Conservation (phyloP, 1,284 basidiomycete genomes). For the Ustilago crameri region DNA sequence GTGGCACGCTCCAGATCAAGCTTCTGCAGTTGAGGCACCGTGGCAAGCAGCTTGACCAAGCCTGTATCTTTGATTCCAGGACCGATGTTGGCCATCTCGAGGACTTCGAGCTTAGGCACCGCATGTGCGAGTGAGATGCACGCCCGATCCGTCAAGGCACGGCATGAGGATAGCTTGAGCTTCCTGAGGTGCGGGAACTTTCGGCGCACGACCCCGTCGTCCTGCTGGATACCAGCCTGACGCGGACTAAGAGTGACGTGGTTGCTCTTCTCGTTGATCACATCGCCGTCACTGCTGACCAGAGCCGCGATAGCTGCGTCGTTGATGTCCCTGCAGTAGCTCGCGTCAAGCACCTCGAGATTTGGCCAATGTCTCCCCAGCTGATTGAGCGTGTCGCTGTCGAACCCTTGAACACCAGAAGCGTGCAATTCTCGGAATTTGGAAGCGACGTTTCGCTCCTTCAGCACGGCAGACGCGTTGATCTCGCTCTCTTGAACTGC, state of each 20-base stretch:
- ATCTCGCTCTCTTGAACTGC: slow-evolving; percentile 25
- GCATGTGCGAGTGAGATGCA: slow-evolving; percentile 78
- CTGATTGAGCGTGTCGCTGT: slow-evolving; percentile 73
- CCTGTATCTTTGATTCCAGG: slow-evolving; percentile 73
- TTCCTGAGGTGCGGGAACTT: slow-evolving; percentile 74
- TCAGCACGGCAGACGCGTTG: slow-evolving; percentile 12
- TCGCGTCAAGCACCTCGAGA: slow-evolving; percentile 84
- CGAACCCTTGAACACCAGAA: slow-evolving; percentile 75
- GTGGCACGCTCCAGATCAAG: slow-evolving; percentile 86
- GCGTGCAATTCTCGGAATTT: slow-evolving; percentile 71
- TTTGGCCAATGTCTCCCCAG: slow-evolving; percentile 70
- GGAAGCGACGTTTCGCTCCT: slow-evolving; percentile 33
- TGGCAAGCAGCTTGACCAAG: slow-evolving; percentile 77
- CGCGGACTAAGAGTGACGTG: slow-evolving; percentile 41
- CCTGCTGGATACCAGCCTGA: slow-evolving; percentile 41
- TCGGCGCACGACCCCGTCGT: slow-evolving; percentile 38
- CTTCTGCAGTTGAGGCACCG: slow-evolving; percentile 77
- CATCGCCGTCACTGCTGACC: slow-evolving; percentile 67
- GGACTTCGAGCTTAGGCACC: slow-evolving; percentile 79
- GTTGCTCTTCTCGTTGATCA: slow-evolving; percentile 13
- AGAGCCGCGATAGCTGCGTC: slow-evolving; percentile 81
- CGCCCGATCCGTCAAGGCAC: slow-evolving; percentile 78
- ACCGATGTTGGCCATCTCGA: slow-evolving; percentile 81
- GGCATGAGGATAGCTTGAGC: slow-evolving; percentile 80
- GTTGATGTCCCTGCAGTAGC: slow-evolving; percentile 75